Evolutionary conservation across 352 stramenopile genomes (phyloP).

Genomic region (Pilasporangium apinafurcum): DNA sequence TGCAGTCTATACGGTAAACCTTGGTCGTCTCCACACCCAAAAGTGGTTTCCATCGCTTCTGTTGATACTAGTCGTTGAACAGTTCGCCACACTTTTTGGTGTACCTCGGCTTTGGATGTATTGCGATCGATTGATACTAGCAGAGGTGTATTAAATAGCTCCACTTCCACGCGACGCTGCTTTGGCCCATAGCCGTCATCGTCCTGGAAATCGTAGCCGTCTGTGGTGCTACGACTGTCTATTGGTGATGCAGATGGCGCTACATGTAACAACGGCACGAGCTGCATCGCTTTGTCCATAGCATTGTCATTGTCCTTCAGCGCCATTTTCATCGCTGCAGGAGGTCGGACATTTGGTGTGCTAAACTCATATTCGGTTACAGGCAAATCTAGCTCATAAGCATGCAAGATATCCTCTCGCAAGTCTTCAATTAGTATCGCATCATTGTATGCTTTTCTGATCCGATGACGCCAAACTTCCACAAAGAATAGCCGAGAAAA

Average conservation of each 20-base stretch:
- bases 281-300: constrained; percentile 37
- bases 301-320: constrained; percentile 9
- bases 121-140: constrained; percentile 55
- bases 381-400: constrained; percentile 84
- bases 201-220: constrained; percentile 22
- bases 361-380: constrained; percentile 62
- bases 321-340: constrained; percentile 15
- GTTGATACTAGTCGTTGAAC: constrained; percentile 65
- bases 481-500: constrained; percentile 56
- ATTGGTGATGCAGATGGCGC: constrained; percentile 50
- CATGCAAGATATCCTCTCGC: constrained; percentile 56
- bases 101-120: constrained; percentile 66
- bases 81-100: constrained; percentile 74
- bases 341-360: constrained; percentile 46
- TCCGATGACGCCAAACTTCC: constrained; percentile 64
- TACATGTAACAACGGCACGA: constrained; percentile 72
- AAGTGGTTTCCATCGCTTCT: constrained; percentile 12
- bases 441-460: constrained; percentile 48
- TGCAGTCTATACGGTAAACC: constrained; percentile 63
- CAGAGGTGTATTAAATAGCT: constrained; percentile 73
- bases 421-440: constrained; percentile 35
- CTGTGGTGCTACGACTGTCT: constrained; percentile 19
- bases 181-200: constrained; percentile 33
- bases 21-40: constrained; percentile 25
- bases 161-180: constrained; percentile 62